phyloP scores from a whole-genome alignment of 1,139 yeast species.

The Yamadazyma blattariae region DNA sequence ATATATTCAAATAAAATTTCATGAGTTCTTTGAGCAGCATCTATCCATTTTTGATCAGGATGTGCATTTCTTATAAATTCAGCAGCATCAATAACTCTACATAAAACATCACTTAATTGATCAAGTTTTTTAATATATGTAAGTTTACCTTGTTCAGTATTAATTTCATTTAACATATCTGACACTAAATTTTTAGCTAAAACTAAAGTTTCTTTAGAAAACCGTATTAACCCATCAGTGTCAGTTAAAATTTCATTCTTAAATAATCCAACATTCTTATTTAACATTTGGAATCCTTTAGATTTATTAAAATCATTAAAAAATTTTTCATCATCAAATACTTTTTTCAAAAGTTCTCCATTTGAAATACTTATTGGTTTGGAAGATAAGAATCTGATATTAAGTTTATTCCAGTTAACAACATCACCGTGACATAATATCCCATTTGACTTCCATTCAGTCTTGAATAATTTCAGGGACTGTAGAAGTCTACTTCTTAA shows the following conservation, averaged over 20 bases:
- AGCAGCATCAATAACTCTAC: conserved; percentile 91
- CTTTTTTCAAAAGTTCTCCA: conserved; percentile 20
- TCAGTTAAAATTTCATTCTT: conserved; percentile 64
- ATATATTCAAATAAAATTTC: conserved; percentile 89
- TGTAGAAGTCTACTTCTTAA: no score
- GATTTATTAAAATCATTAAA: conserved; percentile 31
- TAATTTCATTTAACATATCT: conserved; percentile 48
- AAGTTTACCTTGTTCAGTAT: conserved; percentile 41
- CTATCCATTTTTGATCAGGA: conserved; percentile 67
- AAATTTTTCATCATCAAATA: conserved; percentile 48
- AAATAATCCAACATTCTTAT: conserved; percentile 55
- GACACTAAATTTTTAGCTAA: conserved; percentile 63
- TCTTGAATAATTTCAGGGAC: no score
- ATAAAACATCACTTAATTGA: conserved; percentile 79
- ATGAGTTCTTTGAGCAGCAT: conserved; percentile 86
- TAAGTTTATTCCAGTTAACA: no score
- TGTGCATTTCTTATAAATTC: conserved; percentile 90
- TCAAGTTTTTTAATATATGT: conserved; percentile 69
- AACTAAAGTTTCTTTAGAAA: conserved; percentile 59
- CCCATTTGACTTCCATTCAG: no score
- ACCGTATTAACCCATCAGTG: conserved; percentile 68
- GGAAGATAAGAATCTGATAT: no score
- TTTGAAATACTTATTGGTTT: not conserved
- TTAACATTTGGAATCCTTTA: not conserved
- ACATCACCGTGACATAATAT: no score